Base-by-base conservation (phyloP, 177 flowering plant genomes). In the Vitis hybrid region DNA sequence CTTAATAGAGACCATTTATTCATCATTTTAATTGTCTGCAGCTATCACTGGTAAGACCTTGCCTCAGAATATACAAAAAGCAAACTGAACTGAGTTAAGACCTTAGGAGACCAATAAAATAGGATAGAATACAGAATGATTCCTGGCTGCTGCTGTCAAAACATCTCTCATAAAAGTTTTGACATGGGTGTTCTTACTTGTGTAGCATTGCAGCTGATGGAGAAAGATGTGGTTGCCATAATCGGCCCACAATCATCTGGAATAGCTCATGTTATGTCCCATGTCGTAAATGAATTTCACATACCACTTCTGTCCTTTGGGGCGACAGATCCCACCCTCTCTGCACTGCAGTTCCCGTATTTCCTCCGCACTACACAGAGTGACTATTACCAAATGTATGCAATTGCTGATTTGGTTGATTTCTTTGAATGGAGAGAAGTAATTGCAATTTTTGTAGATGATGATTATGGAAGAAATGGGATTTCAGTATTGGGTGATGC, bases 171-270 rank as follows among this genome's bases (percentile, higher is more conserved):
- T 30, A 30, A 30, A 30, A 17, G 15, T 12, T 32, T 70, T 79
- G 63, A 75, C 34, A 56, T 52, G 17, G 26, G 10, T 68, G 69
- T 72, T 49, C 64, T 70, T 58, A 34, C 40, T 52, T 32, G 15
- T 82, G 82, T 80, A 93, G 98, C 92, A 74, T 70, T 93, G 85
- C 86, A 90, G 82, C 81, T 91, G 66, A 79, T 93, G 80, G 91
- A 79, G 75, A 83, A 83, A 60, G 89, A 89, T 14, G 91, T 91
- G 50, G 85, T 90, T 71, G 89, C 88, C 15, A 80, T 83, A 56
- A 80, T 93, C 49, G 98, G 97, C 10, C 98, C 98, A 13, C 98
- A 90, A 67, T 91, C 97, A 1, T 91, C 98, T 48, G 94, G 86
- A 50, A 85, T 89, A 66, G 91, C 93, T 58, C 98, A 90, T 83